Evolutionary conservation across 2,329 filamentous ascomycete genomes (phyloP).

Genomic region (Xylariaceae sp.): DNA sequence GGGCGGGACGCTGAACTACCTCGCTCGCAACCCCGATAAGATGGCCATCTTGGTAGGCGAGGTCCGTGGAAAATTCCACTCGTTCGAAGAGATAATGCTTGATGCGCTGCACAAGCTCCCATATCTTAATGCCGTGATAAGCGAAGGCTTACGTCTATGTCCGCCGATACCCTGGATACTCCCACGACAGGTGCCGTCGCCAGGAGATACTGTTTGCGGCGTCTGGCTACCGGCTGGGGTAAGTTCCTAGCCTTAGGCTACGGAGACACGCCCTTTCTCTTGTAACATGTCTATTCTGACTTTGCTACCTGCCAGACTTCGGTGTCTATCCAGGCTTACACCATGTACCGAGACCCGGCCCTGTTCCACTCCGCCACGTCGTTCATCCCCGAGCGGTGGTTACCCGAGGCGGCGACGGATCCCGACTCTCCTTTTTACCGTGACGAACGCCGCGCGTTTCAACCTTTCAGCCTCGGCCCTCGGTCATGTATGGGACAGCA

Average conservation of each 20-base stretch:
- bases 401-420: conserved; percentile 6
- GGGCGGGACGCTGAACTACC: conserved; percentile 20
- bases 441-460: background rate
- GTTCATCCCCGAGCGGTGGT: conserved; percentile 21
- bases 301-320: conserved; percentile 10
- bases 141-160: conserved; percentile 20
- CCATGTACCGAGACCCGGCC: conserved; percentile 15
- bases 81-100: conserved; percentile 12
- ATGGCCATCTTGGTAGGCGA: conserved; percentile 8
- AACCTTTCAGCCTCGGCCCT: background rate
- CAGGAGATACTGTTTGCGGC: conserved; percentile 14
- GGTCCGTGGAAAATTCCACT: conserved; percentile 7
- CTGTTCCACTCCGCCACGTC: conserved; percentile 14
- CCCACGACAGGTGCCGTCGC: conserved; percentile 13
- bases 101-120: conserved; percentile 12
- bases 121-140: conserved; percentile 19
- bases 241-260: background rate
- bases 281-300: background rate
- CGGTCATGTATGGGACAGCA: background rate
- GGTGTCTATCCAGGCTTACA: conserved; percentile 23
- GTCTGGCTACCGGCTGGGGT: conserved; percentile 18
- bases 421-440: background rate
- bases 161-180: conserved; percentile 21
- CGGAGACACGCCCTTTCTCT: background rate
- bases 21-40: conserved; percentile 17